These are phyloP conservation scores for Phialophora verrucosa DNA, from an alignment of 2,329 filamentous ascomycete genomes.

Conservation along the genomic window DNA sequence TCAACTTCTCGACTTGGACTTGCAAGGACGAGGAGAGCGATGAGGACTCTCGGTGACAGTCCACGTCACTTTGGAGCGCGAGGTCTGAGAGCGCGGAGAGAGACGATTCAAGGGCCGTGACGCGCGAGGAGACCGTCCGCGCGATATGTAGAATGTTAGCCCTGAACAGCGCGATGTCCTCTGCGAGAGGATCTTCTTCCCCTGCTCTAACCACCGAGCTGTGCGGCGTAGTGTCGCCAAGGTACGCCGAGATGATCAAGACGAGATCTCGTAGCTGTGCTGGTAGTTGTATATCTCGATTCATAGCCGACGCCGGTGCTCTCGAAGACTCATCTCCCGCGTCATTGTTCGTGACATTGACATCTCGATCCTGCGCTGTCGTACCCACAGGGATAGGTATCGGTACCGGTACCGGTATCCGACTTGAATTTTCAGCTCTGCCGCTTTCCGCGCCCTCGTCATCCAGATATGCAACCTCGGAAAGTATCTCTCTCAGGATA, in stretches of 20 bases:
- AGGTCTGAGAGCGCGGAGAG: slow-evolving; percentile 10
- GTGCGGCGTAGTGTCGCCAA: slow-evolving; percentile 8
- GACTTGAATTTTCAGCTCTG: not conserved
- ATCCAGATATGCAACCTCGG: slow-evolving; percentile 9
- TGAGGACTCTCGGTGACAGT: not conserved
- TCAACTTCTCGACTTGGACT: slow-evolving; percentile 15
- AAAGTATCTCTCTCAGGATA: slow-evolving; percentile 40
- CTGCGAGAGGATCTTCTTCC: slow-evolving; percentile 15
- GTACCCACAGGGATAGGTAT: not conserved
- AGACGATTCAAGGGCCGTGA: slow-evolving; percentile 18
- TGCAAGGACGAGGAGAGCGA: slow-evolving; percentile 12
- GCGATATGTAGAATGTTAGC: slow-evolving; percentile 17
- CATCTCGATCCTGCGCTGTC: not conserved
- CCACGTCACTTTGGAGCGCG: not conserved
- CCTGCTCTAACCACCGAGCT: no score
- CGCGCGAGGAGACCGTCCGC: slow-evolving; percentile 5
- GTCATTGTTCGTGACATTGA: not conserved
- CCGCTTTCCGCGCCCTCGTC: not conserved
- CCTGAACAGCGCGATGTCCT: slow-evolving; percentile 25
- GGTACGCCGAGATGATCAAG: slow-evolving; percentile 27
- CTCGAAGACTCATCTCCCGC: not conserved
- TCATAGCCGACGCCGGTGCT: not conserved
- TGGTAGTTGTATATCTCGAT: not conserved
- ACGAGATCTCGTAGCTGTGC: slow-evolving; percentile 21
- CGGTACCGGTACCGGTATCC: not conserved